These are phyloP conservation scores for Wallemia hederae DNA, from an alignment of 1,284 basidiomycete species.

Conservation along the genomic window DNA sequence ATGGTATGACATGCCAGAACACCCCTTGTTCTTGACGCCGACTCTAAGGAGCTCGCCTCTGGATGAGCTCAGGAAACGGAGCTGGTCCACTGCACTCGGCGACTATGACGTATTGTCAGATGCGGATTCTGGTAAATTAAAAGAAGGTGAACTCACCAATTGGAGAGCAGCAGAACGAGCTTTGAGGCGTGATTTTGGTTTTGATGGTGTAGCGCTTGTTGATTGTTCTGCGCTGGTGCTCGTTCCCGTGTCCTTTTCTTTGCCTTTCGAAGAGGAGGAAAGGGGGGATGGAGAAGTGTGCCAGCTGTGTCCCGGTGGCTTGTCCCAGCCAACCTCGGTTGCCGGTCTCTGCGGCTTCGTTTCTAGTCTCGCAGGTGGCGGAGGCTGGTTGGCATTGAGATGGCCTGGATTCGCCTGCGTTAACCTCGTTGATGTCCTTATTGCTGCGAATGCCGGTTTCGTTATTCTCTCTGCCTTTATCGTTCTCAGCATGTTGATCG, in stretches of 20 bases:
- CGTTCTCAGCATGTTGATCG: background rate
- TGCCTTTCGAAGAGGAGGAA: background rate
- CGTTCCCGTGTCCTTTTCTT: background rate
- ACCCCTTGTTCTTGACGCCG: slow-evolving; percentile 93
- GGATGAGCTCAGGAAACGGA: slow-evolving; percentile 34
- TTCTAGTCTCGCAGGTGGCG: background rate
- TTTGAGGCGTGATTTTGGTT: background rate
- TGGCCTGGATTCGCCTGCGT: background rate
- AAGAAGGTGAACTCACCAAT: background rate
- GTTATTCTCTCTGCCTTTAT: background rate
- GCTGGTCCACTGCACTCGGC: slow-evolving; percentile 6
- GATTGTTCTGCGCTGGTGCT: background rate
- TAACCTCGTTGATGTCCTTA: background rate
- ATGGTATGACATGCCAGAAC: slow-evolving; percentile 89
- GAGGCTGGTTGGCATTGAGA: background rate
- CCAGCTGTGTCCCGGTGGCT: background rate
- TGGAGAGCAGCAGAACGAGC: background rate
- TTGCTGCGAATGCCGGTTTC: background rate
- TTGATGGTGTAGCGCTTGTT: background rate
- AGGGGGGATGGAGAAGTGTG: background rate
- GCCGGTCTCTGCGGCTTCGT: background rate
- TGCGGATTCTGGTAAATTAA: background rate
- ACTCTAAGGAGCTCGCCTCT: slow-evolving; percentile 81
- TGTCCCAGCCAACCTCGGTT: background rate
- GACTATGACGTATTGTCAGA: background rate